Percentiles rank a stretch among this genome's conserved stretches.
phyloP scores from a whole-genome alignment of 768 basidiomycete genomes.

The Russula olivacea region DNA sequence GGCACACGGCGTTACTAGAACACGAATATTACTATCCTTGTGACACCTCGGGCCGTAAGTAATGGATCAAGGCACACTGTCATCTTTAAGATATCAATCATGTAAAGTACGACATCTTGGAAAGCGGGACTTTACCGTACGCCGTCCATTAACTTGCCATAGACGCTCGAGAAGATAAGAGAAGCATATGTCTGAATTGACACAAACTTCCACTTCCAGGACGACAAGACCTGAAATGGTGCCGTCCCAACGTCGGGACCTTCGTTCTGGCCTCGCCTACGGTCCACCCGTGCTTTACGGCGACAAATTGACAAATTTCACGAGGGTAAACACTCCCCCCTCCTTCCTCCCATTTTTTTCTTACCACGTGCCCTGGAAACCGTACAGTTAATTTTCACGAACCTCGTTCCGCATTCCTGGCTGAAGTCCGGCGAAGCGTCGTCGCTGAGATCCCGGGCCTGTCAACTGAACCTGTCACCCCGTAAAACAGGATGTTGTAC shows the following conservation, averaged over 20 bases:
- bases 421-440: neutral
- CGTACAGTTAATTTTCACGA: neutral
- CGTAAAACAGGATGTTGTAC: neutral
- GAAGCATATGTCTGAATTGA: neutral
- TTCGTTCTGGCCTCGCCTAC: neutral
- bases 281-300: neutral
- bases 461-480: neutral
- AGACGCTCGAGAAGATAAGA: neutral
- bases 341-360: neutral
- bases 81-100: neutral
- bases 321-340: neutral
- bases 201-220: neutral
- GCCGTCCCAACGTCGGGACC: slow-evolving; percentile 1
- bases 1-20: neutral
- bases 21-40: neutral
- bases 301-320: neutral
- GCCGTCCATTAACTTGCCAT: neutral
- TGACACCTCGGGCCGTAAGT: neutral
- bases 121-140: neutral
- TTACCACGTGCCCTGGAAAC: neutral
- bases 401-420: neutral
- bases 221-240: neutral
- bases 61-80: neutral
- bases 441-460: neutral
- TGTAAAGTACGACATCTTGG: neutral